A percentile compares a stretch with the other conserved stretches of the same genome.
Evolutionary conservation across 192 early-diverging fungal genomes (phyloP).

Genomic region (Linnemannia schmuckeri): DNA sequence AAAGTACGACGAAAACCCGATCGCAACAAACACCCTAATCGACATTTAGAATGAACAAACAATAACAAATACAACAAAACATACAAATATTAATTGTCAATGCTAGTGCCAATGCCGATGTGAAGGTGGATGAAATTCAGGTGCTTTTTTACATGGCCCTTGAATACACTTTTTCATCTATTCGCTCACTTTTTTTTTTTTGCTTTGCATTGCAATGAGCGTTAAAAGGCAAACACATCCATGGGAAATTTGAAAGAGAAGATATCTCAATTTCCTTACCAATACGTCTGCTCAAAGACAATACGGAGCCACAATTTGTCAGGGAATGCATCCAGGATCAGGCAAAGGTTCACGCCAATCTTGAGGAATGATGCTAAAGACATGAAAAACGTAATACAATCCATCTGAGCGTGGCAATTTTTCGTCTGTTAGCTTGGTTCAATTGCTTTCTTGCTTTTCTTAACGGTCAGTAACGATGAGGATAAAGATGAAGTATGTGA

Average conservation of each 20-base stretch:
- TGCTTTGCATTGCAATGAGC: neutral
- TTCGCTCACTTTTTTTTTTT: neutral
- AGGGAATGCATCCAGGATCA: slow-evolving; percentile 33
- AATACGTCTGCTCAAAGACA: slow-evolving; percentile 43
- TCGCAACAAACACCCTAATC: slow-evolving; percentile 47
- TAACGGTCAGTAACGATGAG: neutral
- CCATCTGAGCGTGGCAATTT: slow-evolving; percentile 24
- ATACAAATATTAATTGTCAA: neutral
- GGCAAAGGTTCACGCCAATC: slow-evolving; percentile 26
- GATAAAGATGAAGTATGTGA: too few species aligned
- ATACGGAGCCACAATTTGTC: slow-evolving; percentile 51
- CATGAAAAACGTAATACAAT: slow-evolving; percentile 52
- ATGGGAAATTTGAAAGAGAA: neutral
- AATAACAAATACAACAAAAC: neutral
- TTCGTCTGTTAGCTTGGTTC: neutral
- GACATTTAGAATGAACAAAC: neutral
- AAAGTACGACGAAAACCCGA: slow-evolving; percentile 54
- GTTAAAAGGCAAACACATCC: neutral
- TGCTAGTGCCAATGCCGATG: neutral
- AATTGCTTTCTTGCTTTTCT: neutral
- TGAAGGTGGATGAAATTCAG: neutral
- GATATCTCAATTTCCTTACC: slow-evolving; percentile 9
- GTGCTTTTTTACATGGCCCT: neutral
- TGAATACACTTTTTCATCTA: neutral
- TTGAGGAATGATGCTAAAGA: slow-evolving; percentile 39